These are phyloP conservation scores for Phyllostachys edulis DNA, from an alignment of 176 grass and related monocot species.

Conservation along the genomic window DNA sequence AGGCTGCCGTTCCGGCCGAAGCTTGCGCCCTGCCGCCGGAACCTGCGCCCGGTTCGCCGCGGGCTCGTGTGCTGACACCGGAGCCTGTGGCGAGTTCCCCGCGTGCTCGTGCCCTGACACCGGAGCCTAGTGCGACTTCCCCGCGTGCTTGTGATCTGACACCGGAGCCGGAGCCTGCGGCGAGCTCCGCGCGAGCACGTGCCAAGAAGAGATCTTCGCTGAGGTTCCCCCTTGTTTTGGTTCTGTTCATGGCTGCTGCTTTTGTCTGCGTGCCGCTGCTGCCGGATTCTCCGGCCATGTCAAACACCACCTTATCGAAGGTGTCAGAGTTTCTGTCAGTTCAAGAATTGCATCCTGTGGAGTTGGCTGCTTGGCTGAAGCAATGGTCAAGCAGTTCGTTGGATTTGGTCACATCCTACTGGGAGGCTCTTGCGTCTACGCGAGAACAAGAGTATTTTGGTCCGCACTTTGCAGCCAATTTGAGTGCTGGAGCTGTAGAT, in stretches of 20 bases:
- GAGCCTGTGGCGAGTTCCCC: neutral
- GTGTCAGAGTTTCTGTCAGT: conserved; percentile 43
- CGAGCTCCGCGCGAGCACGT: neutral
- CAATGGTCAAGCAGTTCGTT: conserved; percentile 57
- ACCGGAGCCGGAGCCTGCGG: neutral
- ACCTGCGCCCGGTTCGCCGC: neutral
- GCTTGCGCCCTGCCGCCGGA: neutral
- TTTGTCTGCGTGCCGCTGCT: conserved; percentile 38
- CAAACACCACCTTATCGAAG: conserved; percentile 36
- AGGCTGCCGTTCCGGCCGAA: neutral
- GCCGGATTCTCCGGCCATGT: conserved; percentile 41
- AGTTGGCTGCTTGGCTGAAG: conserved; percentile 55
- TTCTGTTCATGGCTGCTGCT: conserved; percentile 40
- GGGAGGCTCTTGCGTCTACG: conserved; percentile 15
- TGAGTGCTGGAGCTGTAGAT: conserved; percentile 45
- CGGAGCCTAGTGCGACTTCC: neutral
- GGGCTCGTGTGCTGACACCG: neutral
- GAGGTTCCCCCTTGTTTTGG: conserved; percentile 42
- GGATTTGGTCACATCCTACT: conserved; percentile 42
- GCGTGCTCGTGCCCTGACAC: neutral
- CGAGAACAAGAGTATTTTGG: conserved; percentile 39
- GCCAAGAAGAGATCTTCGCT: conserved; percentile 16
- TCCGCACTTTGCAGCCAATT: conserved; percentile 46
- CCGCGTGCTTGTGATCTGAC: neutral
- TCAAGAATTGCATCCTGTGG: conserved; percentile 52